Base-by-base conservation (phyloP, 441 rosid species). In the Pelargonium fulgidum region DNA sequence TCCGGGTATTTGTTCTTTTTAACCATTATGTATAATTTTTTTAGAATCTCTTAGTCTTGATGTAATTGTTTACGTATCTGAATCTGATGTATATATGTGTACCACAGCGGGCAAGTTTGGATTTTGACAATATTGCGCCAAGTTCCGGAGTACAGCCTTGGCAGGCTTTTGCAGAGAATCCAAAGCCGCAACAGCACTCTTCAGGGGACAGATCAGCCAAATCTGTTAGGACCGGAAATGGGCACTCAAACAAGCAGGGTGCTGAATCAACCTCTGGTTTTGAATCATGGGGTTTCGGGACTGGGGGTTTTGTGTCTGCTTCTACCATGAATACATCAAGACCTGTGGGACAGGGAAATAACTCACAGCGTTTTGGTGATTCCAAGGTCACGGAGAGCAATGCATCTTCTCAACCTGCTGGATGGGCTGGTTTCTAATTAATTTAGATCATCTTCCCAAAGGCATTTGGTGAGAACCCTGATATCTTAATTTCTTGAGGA, bases 371-470 rank as follows among this genome's bases (percentile, higher is more conserved):
- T 62, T 62, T 69, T 58, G 83, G 80, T 2, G 84, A 76, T 68
- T 70, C 85, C 29, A 89, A 80, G 71, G 66, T 65, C 58, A 72
- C 68, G 72, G 89, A 83, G 67, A 79, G 75, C 72, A 81, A 78
- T 79, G 59, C 90, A 64, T 63, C 87, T 66, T 66, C 81, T 76
- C 97, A 87, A 70, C 99, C 99, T 63, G 88, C 96, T 39, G 99
- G 99, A 72, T 91, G 97, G 97, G 93, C 97, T 76, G 99, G 96
- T 79, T 93, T 93, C 81, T 93, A 82, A 81, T 64, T 44, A 11
- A 48, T 19, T 19, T 19, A 52, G 2, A 13, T 14, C 42, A 26
- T 8, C 24, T 36, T 62, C 7, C 2, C 13, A 26, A 13, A 62
- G 65, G 62, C 16, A 56, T 56, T 17, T 56, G 62, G 24, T 62